Evolutionary conservation across 257 asterid species (phyloP).

Genomic region (Nicotiana otophora): DNA sequence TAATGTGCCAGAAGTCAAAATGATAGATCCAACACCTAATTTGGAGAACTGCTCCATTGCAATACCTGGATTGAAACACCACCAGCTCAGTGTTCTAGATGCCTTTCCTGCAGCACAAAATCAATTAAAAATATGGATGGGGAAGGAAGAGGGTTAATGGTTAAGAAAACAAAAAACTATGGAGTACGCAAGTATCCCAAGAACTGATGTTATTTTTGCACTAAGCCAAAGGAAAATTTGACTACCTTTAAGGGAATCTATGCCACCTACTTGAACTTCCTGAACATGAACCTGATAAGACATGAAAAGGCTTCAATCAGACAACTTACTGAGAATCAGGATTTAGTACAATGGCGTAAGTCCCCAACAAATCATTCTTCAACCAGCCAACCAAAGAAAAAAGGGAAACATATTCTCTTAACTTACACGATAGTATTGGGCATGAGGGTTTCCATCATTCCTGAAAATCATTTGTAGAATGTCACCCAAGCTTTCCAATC

Average conservation of each 20-base stretch:
- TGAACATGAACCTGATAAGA: conserved; percentile 72
- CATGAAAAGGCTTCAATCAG: conserved; percentile 21
- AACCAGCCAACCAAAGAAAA: background rate
- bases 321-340: conserved; percentile 1
- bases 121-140: background rate
- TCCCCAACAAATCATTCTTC: background rate
- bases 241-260: conserved; percentile 66
- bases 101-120: conserved; percentile 44
- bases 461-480: conserved; percentile 66
- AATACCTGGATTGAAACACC: conserved; percentile 99
- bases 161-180: background rate
- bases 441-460: conserved; percentile 58
- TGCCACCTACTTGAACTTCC: conserved; percentile 59
- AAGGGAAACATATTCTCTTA: conserved; percentile 12
- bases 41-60: conserved; percentile 86
- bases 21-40: conserved; percentile 80
- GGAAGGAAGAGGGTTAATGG: background rate
- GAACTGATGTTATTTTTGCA: conserved; percentile 5
- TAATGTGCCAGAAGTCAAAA: conserved; percentile 97
- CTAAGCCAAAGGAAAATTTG: background rate
- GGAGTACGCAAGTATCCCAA: background rate
- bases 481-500: conserved; percentile 85
- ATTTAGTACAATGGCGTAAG: background rate
- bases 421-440: conserved; percentile 84
- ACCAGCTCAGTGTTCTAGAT: conserved; percentile 92